These are phyloP conservation scores for Neurospora sp. DNA, from an alignment of 2,329 filamentous ascomycete genomes.

Conservation along the genomic window DNA sequence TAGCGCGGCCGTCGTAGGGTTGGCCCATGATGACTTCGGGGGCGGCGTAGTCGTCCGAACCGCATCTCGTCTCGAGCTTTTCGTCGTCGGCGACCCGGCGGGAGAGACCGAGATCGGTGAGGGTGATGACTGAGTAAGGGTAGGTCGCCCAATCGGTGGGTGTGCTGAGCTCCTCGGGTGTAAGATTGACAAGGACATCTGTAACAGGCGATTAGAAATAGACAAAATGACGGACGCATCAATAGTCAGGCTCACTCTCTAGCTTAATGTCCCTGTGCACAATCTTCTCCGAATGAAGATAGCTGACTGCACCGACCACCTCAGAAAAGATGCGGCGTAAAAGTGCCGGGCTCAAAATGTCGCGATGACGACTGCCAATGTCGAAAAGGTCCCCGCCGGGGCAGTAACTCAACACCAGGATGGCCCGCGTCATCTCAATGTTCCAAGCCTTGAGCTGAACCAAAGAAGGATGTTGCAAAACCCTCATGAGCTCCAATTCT, in stretches of 20 bases:
- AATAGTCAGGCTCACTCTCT: constrained; percentile 37
- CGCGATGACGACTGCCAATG: constrained; percentile 63
- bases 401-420: constrained; percentile 84
- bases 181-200: constrained; percentile 89
- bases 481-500: constrained; percentile 88
- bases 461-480: constrained; percentile 78
- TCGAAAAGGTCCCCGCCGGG: constrained; percentile 94
- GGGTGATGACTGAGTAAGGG: constrained; percentile 72
- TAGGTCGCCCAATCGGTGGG: constrained; percentile 62
- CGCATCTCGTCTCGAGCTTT: constrained; percentile 85
- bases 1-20: constrained; percentile 83
- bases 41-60: constrained; percentile 93
- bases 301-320: constrained; percentile 72
- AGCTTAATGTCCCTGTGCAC: constrained; percentile 97
- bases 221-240: background rate
- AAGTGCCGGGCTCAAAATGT: constrained; percentile 56
- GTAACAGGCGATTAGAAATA: constrained; percentile 8
- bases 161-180: constrained; percentile 51
- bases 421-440: constrained; percentile 69
- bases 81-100: constrained; percentile 77
- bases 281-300: constrained; percentile 76
- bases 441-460: constrained; percentile 89
- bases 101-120: constrained; percentile 87
- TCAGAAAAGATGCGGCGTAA: constrained; percentile 84
- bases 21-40: constrained; percentile 95